Base-by-base conservation (phyloP, 306 rosid genomes). In the Pyrus pyrifolia region DNA sequence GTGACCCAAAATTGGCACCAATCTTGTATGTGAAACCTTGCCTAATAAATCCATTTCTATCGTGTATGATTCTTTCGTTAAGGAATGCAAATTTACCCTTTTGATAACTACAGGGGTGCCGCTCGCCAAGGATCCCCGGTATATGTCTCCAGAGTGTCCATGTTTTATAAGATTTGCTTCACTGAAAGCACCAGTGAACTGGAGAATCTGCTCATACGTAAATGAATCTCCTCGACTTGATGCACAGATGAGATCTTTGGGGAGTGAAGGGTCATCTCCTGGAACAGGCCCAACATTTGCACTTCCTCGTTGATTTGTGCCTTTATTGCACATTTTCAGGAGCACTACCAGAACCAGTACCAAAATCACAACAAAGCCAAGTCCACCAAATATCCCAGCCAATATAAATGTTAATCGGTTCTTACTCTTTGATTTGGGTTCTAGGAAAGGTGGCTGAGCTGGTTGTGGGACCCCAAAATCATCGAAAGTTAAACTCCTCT, bases 81-180 rank as follows among this genome's bases (percentile, higher is more conserved):
- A 72, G 46, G 82, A 69, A 67, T 72, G 77, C 74, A 89, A 70
- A 80, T 90, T 91, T 27, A 92, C 89, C 90, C 31, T 90, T 79
- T 91, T 96, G 74, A 96, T 82, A 58, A 92, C 94, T 68, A 92
- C 91, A 25, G 87, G 86, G 68, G 79, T 80, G 76, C 93, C 96
- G 46, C 83, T 66, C 61, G 73, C 93, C 81, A 86, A 46, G 57
- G 79, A 72, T 22, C 97, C 99, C 38, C 51, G 76, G 75, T 82
- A 96, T 29, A 96, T 78, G 79, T 87, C 96, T 79, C 99, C 99
- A 40, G 99, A 92, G 78, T 88, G 99, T 68, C 99, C 99, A 8
- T 84, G 92, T 77, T 91, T 92, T 76, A 96, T 79, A 61, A 92
- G 79, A 85, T 83, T 96, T 62, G 82, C 70, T 75, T 96, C 92